phyloP scores from a whole-genome alignment of 495 filamentous ascomycete species.

The Aspergillus indologenus region DNA sequence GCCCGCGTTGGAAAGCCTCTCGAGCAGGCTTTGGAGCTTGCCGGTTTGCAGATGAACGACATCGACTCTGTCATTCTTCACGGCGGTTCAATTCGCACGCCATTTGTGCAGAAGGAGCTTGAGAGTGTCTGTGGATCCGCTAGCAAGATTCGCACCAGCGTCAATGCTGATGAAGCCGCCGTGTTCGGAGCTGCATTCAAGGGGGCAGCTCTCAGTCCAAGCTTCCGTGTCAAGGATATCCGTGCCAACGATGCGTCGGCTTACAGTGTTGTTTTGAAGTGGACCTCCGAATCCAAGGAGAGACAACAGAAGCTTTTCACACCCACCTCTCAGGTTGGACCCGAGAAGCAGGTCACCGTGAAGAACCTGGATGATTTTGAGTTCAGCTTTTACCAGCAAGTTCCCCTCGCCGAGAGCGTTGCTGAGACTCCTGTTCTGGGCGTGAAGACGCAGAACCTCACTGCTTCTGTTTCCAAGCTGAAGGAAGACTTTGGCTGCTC shows the following conservation, averaged over 20 bases:
- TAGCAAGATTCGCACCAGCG: slow-evolving; percentile 83
- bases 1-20: slow-evolving; percentile 67
- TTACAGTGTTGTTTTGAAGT: slow-evolving; percentile 73
- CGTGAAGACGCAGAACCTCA: slow-evolving; percentile 78
- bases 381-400: slow-evolving; percentile 74
- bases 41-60: slow-evolving; percentile 69
- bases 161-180: slow-evolving; percentile 95
- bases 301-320: slow-evolving; percentile 75
- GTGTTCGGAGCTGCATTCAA: slow-evolving; percentile 97
- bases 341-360: slow-evolving; percentile 83
- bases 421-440: slow-evolving; percentile 49
- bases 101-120: slow-evolving; percentile 88
- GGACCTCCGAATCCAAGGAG: slow-evolving; percentile 57
- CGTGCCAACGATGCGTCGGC: slow-evolving; percentile 66
- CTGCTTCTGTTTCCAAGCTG: slow-evolving; percentile 70
- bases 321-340: slow-evolving; percentile 69
- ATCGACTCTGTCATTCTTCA: slow-evolving; percentile 90
- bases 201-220: slow-evolving; percentile 84
- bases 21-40: slow-evolving; percentile 67
- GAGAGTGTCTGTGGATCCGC: slow-evolving; percentile 68
- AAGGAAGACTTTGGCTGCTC: slow-evolving; percentile 73
- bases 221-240: slow-evolving; percentile 97
- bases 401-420: slow-evolving; percentile 41
- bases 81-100: slow-evolving; percentile 85
- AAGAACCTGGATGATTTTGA: slow-evolving; percentile 80